Base-by-base conservation (phyloP, 768 basidiomycete species). In the Leccinellum albellum region DNA sequence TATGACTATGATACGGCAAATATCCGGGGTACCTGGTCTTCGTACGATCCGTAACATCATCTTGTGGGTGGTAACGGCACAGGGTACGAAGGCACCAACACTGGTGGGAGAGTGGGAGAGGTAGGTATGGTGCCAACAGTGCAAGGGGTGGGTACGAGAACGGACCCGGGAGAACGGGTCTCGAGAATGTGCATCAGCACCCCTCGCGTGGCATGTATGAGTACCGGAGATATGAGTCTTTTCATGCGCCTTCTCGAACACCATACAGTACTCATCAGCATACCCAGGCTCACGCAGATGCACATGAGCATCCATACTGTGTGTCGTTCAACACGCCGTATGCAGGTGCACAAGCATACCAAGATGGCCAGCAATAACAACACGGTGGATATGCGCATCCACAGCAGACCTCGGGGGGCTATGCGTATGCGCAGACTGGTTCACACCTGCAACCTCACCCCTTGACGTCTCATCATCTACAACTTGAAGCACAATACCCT, bases 101-200 rank as follows among this genome's bases (percentile, higher is more conserved):
- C n/a, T n/a, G 59, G 61, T 14, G 55, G 59, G 5, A 54, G 8
- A 50, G 32, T 6, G 61, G 51, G 28, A 70, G 70, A 32, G 58
- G 40, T 10, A 47, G 54, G 10, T 70, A 73, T 40, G 69, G 70
- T 9, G 17, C 55, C 7, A 24, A 53, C 35, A 51, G 42, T 8
- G 31, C 55, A 20, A 60, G 67, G 54, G 44, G 37, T 54, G 66
- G 64, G n/a, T 69, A 70, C 37, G 62, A 69, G 14, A 55, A 49
- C 20, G 61, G 51, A 6, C 8, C 55, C 10, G 62, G 60, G 13
- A 57, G 70, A 35, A 45, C 53, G 20, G 47, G 61, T 4, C 73
- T 66, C 46, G 61, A 71, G 15, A 67, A 73, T 29, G 32, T 44
- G 13, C 69, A 62, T n/a, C 69, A 72, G 20, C 69, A 69, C 12